Percentiles rank a stretch among this genome's conserved stretches.
These are phyloP conservation scores for Pelagophyceae sp. DNA, from an alignment of 352 stramenopile genomes.

Conservation along the genomic window DNA sequence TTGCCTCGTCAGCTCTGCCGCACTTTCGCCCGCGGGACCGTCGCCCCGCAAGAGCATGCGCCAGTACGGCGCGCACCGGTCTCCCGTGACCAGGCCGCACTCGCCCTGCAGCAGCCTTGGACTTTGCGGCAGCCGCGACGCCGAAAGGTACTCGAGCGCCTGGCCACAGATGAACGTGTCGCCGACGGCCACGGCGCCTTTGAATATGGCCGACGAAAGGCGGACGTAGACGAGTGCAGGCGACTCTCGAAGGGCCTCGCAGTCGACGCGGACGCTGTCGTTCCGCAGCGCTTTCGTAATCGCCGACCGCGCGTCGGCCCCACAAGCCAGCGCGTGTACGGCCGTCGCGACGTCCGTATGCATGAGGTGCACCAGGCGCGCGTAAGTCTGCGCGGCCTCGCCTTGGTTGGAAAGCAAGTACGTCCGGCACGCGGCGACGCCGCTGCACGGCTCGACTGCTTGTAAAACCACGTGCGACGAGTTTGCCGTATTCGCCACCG, in stretches of 20 bases:
- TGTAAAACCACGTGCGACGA: background rate
- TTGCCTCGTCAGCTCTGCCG: background rate
- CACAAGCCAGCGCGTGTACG: no score
- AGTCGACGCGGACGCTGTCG: background rate
- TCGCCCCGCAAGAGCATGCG: background rate
- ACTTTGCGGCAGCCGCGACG: background rate
- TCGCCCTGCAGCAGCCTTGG: background rate
- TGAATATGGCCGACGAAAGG: background rate
- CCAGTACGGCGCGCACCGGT: conserved; percentile 4
- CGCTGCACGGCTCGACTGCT: background rate
- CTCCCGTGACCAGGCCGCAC: background rate
- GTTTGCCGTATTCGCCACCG: background rate
- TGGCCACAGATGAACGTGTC: conserved; percentile 1
- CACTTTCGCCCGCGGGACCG: background rate
- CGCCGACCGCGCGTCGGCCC: background rate
- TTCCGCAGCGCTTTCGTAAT: background rate
- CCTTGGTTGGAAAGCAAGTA: background rate
- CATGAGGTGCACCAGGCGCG: background rate
- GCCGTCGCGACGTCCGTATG: background rate
- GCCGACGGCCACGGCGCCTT: conserved; percentile 11
- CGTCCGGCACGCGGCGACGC: background rate
- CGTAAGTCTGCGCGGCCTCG: background rate
- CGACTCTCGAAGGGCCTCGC: background rate
- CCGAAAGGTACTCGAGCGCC: background rate
- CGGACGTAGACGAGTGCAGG: background rate